Evolutionary conservation across 257 asterid species (phyloP), one percentile per base, ranked within the genome.

Genomic region (Eucommia ulmoides): DNA sequence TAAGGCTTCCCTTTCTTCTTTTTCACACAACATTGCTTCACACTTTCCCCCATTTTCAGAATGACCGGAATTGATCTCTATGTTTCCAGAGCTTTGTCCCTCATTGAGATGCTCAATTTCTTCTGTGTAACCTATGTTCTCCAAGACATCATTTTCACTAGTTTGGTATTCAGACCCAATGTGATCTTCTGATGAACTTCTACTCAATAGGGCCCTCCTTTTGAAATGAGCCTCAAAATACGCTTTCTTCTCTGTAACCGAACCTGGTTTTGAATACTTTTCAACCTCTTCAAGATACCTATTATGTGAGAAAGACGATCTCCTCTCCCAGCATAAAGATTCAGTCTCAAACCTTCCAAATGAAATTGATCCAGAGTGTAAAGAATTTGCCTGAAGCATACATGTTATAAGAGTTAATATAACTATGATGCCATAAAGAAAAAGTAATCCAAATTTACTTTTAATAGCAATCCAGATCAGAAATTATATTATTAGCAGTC

Each of bases 201-300:
- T 73, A 45, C 73, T 53, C 25, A 61, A 55, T 55, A 77, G 70
- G 6, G 82, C 73, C 66, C 66, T 77, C 71, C 64, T 79, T 51
- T 61, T 79, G 48, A 88, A 74, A 50, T 71, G 95, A 22, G 94
- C 95, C 75, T 88, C 97, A 24, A 88, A 80, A 65, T 79, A 79
- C 12, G 95, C 97, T 18, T 81, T 84, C 64, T 84, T 84, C 71
- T 75, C 95, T 7, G 66, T 76, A 49, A 88, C 97, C 10, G 77
- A 84, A 44, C 97, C 95, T 1, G 93, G 95, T 52, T 63, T 84
- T 15, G 97, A 84, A 69, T 65, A 84, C 62, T 73, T 84, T 74
- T 81, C 93, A 1, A 79, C 86, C 68, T 88, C 97, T 70, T 81
- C 97, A 58, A 81, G 83, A 55, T 88, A 88, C 67, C 82, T 71